Evolutionary conservation across 2,329 filamentous ascomycete genomes (phyloP).

Genomic region (Ceratocystiopsis brevicomis): DNA sequence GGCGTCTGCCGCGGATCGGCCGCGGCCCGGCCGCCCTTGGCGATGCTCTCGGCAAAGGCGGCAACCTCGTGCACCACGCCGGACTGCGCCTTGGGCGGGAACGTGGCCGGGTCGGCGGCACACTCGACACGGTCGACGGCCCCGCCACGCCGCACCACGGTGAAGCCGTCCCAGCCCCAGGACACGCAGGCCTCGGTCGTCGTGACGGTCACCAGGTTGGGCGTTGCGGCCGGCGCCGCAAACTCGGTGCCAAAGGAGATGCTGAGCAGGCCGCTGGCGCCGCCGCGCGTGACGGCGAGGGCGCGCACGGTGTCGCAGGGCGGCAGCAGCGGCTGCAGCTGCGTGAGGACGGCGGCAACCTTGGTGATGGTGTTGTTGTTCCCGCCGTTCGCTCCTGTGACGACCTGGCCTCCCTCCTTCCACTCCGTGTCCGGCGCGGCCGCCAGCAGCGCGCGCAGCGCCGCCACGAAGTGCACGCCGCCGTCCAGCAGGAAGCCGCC

Average conservation of each 20-base stretch:
- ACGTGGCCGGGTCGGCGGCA: background rate
- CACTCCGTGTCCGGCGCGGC: constrained; percentile 10
- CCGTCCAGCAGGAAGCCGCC: constrained; percentile 62
- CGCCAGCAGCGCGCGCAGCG: constrained; percentile 37
- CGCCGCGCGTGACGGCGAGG: constrained; percentile 16
- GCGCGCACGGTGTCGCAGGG: constrained; percentile 50
- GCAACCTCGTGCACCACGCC: constrained; percentile 15
- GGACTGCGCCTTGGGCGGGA: constrained; percentile 3
- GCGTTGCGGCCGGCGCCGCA: constrained; percentile 10
- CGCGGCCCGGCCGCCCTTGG: constrained; percentile 4
- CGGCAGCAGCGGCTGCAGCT: constrained; percentile 35
- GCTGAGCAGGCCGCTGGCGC: constrained; percentile 11
- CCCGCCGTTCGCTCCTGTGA: too few relatives aligned
- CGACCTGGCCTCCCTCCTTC: too few relatives aligned
- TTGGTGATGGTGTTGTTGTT: constrained; percentile 20
- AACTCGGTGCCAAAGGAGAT: constrained; percentile 17
- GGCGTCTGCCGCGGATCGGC: constrained; percentile 12
- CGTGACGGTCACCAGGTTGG: constrained; percentile 9
- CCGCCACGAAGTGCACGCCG: constrained; percentile 54
- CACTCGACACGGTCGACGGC: too few relatives aligned
- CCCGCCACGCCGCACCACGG: constrained; percentile 4
- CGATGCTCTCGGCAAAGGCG: constrained; percentile 13
- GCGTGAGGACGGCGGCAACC: constrained; percentile 35
- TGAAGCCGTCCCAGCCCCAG: constrained; percentile 11
- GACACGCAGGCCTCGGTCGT: constrained; percentile 14